These are phyloP conservation scores for Saccharomyces hybrid DNA, from an alignment of 1,139 yeast species.

Conservation along the genomic window DNA sequence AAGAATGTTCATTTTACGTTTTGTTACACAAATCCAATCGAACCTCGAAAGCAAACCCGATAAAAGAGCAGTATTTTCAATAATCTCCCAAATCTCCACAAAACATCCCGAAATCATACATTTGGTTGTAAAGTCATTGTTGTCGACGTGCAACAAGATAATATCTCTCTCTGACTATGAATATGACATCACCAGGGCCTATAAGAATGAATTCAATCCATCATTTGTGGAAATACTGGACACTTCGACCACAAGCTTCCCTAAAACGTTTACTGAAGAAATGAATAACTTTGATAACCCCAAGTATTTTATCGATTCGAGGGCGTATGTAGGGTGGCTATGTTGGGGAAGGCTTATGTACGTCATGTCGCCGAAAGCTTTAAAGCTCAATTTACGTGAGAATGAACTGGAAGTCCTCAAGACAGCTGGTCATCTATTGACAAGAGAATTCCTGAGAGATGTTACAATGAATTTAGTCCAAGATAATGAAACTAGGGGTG, in stretches of 20 bases:
- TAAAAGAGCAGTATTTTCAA: conserved; percentile 31
- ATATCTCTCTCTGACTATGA: conserved; percentile 45
- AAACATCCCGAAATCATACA: conserved; percentile 70
- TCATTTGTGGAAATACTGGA: conserved; percentile 38
- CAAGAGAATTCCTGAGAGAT: conserved; percentile 50
- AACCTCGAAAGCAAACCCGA: conserved; percentile 46
- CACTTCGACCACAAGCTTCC: conserved; percentile 37
- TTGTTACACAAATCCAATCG: conserved; percentile 49
- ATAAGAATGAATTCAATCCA: conserved; percentile 38
- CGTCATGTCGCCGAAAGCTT: conserved; percentile 32
- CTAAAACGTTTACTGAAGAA: conserved; percentile 43
- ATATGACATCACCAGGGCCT: conserved; percentile 43
- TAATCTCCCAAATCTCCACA: conserved; percentile 49
- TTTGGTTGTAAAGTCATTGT: conserved; percentile 54
- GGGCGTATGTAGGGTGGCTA: conserved; percentile 59
- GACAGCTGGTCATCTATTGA: conserved; percentile 41
- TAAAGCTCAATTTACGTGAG: conserved; percentile 34
- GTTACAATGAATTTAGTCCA: conserved; percentile 51
- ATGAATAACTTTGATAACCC: conserved; percentile 45
- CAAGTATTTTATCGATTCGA: conserved; percentile 49
- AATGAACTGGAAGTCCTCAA: conserved; percentile 38
- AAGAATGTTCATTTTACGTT: conserved; percentile 45
- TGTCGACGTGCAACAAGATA: conserved; percentile 48
- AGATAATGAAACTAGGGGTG: conserved; percentile 55
- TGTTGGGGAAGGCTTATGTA: conserved; percentile 61